Evolutionary conservation across 1,284 basidiomycete genomes (phyloP).

Genomic region (Cutaneotrichosporon cavernicola): DNA sequence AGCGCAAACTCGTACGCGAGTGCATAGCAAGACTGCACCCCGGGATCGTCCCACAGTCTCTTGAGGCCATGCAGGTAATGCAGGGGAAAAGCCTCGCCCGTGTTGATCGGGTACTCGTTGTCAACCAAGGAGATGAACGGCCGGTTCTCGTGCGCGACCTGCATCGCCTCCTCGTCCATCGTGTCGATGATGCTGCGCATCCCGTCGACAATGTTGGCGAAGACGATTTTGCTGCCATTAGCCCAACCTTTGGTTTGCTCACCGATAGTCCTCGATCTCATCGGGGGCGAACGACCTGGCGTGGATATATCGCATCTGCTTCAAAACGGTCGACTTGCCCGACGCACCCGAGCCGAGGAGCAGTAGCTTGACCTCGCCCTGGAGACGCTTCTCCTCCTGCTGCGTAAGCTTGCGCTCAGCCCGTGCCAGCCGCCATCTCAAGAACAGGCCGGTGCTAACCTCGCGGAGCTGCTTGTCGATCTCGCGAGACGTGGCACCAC

Average conservation of each 20-base stretch:
- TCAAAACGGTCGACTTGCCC: constrained; percentile 74
- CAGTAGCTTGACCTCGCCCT: constrained; percentile 77
- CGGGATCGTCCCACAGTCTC: constrained; percentile 72
- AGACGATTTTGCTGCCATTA: constrained; percentile 72
- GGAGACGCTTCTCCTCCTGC: constrained; percentile 67
- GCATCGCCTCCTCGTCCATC: constrained; percentile 81
- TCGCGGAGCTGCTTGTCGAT: constrained; percentile 67
- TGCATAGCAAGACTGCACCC: constrained; percentile 69
- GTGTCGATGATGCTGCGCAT: constrained; percentile 79
- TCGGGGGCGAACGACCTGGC: constrained; percentile 39
- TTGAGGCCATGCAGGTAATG: constrained; percentile 66
- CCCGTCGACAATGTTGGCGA: constrained; percentile 83
- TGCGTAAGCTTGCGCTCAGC: not conserved
- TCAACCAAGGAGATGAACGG: constrained; percentile 63
- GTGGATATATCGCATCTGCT: constrained; percentile 53
- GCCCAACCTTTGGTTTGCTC: constrained; percentile 9
- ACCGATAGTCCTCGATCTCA: constrained; percentile 49
- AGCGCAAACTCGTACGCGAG: constrained; percentile 81
- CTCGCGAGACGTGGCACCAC: constrained; percentile 48
- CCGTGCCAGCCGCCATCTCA: not conserved
- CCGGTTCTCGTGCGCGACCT: constrained; percentile 64
- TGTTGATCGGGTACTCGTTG: constrained; percentile 68
- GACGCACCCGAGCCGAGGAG: constrained; percentile 89
- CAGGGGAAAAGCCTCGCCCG: constrained; percentile 73
- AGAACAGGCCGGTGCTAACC: constrained; percentile 52